phyloP scores from a whole-genome alignment of 2,329 filamentous ascomycete genomes.

The Xylariaceae sp. region DNA sequence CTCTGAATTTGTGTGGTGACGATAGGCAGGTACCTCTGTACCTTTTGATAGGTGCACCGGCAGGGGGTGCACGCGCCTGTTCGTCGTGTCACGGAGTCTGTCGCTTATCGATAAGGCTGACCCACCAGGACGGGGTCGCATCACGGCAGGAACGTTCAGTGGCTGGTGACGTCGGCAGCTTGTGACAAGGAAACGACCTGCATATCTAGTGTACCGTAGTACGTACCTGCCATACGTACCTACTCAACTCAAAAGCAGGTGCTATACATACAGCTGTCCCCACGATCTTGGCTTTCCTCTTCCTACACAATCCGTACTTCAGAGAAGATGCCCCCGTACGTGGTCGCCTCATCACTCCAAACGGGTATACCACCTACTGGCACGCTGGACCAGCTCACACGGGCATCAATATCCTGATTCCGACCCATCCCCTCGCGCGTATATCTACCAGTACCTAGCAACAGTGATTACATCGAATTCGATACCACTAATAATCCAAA shows the following conservation, averaged over 20 bases:
- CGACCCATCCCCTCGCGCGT: not conserved
- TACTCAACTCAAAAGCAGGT: not conserved
- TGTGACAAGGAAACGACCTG: not conserved
- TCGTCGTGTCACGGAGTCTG: not conserved
- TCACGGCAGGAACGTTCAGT: not conserved
- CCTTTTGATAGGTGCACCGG: no score
- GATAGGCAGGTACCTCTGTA: not conserved
- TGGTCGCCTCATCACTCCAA: not conserved
- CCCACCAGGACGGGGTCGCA: not conserved
- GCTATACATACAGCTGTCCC: not conserved
- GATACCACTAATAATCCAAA: not conserved
- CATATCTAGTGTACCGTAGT: not conserved
- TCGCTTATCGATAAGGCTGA: slow-evolving; percentile 17
- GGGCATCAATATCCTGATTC: not conserved
- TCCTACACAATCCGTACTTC: not conserved
- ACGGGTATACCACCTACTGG: not conserved
- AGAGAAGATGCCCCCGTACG: not conserved
- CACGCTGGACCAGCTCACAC: not conserved
- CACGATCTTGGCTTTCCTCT: not conserved
- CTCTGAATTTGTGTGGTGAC: slow-evolving; percentile 28
- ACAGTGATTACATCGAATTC: slow-evolving; percentile 2
- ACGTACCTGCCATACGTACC: not conserved
- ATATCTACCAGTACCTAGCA: not conserved
- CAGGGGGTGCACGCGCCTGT: no score
- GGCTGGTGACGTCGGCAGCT: slow-evolving; percentile 17